Evolutionary conservation across 2,329 filamentous ascomycete genomes (phyloP).

Genomic region (Botryotinia narcissicola): DNA sequence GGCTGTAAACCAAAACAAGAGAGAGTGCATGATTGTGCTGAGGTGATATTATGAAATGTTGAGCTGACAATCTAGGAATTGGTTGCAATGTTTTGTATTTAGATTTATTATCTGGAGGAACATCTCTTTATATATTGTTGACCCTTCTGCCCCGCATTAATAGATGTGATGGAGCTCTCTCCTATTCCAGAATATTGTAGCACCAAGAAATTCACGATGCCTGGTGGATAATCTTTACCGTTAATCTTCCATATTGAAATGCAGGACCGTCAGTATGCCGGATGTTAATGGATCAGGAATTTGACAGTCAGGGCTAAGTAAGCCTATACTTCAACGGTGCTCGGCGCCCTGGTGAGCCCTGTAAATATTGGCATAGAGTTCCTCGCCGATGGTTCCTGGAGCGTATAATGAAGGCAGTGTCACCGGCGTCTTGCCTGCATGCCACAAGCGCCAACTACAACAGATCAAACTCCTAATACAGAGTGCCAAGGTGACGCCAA

Average conservation of each 20-base stretch:
- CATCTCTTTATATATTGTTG: neutral
- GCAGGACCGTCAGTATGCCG: neutral
- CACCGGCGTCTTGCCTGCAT: neutral
- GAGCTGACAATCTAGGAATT: neutral
- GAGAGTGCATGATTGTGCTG: neutral
- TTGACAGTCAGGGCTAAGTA: neutral
- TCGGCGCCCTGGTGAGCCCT: neutral
- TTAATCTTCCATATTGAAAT: constrained; percentile 1
- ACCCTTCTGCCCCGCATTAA: neutral
- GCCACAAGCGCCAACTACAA: neutral
- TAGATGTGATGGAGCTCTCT: neutral
- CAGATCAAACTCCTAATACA: neutral
- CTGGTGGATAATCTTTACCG: neutral
- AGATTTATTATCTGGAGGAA: neutral
- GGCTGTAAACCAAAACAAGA: constrained; percentile 5
- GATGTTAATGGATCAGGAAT: neutral
- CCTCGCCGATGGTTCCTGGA: neutral
- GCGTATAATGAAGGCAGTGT: neutral
- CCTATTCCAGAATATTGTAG: neutral
- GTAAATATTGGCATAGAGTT: neutral
- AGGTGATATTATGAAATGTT: neutral
- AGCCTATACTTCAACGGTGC: neutral
- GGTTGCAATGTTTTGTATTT: neutral
- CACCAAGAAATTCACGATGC: neutral
- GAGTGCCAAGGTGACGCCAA: neutral